phyloP scores from a whole-genome alignment of 1,284 basidiomycete species.

The Sporisorium sorghi region DNA sequence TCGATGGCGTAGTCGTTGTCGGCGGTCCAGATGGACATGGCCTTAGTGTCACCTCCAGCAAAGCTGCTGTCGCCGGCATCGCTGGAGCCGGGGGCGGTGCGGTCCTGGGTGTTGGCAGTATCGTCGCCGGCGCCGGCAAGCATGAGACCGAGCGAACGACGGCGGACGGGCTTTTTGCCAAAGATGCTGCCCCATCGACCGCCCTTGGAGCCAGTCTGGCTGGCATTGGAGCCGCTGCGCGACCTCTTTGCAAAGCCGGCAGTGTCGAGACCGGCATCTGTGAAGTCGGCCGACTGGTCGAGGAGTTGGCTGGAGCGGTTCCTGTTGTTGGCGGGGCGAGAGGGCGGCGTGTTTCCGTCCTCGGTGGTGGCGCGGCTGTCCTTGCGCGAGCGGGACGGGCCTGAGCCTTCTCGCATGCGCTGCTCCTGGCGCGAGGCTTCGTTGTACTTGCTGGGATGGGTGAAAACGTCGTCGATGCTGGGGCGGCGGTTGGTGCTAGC shows the following conservation, averaged over 20 bases:
- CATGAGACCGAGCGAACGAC: slow-evolving; percentile 53
- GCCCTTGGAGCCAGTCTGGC: slow-evolving; percentile 34
- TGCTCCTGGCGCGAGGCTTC: slow-evolving; percentile 50
- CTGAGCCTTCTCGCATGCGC: slow-evolving; percentile 43
- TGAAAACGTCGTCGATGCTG: slow-evolving; percentile 61
- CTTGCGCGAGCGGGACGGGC: slow-evolving; percentile 38
- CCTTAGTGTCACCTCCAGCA: slow-evolving; percentile 36
- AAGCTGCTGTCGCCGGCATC: slow-evolving; percentile 49
- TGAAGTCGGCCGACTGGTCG: slow-evolving; percentile 29
- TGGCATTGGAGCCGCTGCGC: slow-evolving; percentile 46
- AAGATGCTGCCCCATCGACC: slow-evolving; percentile 53
- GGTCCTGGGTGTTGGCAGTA: slow-evolving; percentile 37
- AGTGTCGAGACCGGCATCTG: slow-evolving; percentile 28
- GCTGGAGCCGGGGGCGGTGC: slow-evolving; percentile 27
- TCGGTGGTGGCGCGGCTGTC: slow-evolving; percentile 39
- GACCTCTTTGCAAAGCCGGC: slow-evolving; percentile 26
- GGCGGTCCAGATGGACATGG: slow-evolving; percentile 78
- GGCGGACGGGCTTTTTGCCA: slow-evolving; percentile 39
- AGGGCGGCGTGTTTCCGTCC: slow-evolving; percentile 14
- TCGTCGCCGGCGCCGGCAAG: slow-evolving; percentile 27
- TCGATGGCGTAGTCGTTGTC: slow-evolving; percentile 87
- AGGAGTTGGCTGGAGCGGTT: slow-evolving; percentile 45
- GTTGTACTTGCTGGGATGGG: slow-evolving; percentile 51
- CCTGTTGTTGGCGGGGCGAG: slow-evolving; percentile 26
- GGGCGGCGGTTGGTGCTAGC: slow-evolving; percentile 44